Evolutionary conservation across 305 asterid genomes (phyloP), one percentile per base, ranked within the genome.

Genomic region (Fraxinus platypoda): DNA sequence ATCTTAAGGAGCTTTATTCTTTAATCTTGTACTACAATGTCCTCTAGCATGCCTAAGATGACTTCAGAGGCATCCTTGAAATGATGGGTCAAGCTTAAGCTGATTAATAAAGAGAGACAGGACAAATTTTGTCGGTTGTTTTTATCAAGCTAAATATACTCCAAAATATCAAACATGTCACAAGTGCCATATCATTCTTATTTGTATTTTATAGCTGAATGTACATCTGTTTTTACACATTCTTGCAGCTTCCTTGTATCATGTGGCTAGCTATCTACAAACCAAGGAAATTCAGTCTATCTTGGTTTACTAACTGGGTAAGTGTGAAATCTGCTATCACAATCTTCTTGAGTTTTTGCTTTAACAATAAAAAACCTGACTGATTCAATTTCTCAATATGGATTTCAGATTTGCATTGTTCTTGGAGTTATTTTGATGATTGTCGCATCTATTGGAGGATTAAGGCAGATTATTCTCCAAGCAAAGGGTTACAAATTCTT

Each of bases 361-460:
- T 23, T 57, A 8, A 37, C 8, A 30, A 28, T 13, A 3, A 70
- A 1, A 75, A 2, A 54, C 17, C 26, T 49, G 3, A 76, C 34
- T 21, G 2, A 11, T 33, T 12, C 57, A 9, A 68, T 11, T 26
- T n/a, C 34, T 72, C 25, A 68, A 8, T 72, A 19, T 68, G 71
- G 80, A 75, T 84, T 31, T 59, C 86, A 88, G 89, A 41, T 84
- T 25, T 75, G 12, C 46, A 1, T 38, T 38, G 46, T 38, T 4
- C 78, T 86, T 64, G 91, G 91, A 35, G 81, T 80, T 5, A 8
- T 49, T 11, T 35, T 88, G 85, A 84, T 76, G 82, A 25, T 82
- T 43, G 41, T 84, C n/a, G 88, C 82, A 75, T 8, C 13, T 2
- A 78, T 88, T 37, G 90, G 88, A 86, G 90, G 90, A 77, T 82